A percentile compares a stretch with the other conserved stretches of the same genome.
phyloP scores from a whole-genome alignment of 345 rosid species.

The Kernera saxatilis region DNA sequence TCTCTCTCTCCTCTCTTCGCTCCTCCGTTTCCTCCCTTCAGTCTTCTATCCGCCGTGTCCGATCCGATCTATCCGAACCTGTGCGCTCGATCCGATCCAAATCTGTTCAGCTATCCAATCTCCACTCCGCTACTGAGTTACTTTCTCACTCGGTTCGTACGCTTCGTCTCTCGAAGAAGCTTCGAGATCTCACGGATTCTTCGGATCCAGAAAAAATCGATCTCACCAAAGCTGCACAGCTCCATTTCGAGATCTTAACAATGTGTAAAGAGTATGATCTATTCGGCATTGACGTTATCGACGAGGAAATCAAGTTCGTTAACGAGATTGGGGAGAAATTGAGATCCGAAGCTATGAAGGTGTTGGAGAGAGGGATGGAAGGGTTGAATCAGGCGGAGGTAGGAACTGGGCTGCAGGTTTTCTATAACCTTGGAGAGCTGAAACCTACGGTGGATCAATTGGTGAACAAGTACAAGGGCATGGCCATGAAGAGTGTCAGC shows the following conservation, averaged over 20 bases:
- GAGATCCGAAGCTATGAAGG: slow-evolving; percentile 74
- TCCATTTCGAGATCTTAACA: slow-evolving; percentile 69
- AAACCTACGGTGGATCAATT: slow-evolving; percentile 69
- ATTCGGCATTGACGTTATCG: slow-evolving; percentile 60
- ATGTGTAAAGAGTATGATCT: slow-evolving; percentile 80
- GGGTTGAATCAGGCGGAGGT: slow-evolving; percentile 96
- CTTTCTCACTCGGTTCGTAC: slow-evolving; percentile 81
- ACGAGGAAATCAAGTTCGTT: slow-evolving; percentile 66
- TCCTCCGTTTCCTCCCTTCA: slow-evolving; percentile 86
- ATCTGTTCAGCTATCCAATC: slow-evolving; percentile 63
- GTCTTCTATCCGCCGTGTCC: slow-evolving; percentile 68
- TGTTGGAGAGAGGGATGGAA: slow-evolving; percentile 91
- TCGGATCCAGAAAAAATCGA: slow-evolving; percentile 73
- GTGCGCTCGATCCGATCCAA: slow-evolving; percentile 60
- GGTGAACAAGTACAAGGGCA: slow-evolving; percentile 68
- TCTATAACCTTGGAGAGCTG: slow-evolving; percentile 90
- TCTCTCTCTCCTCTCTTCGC: slow-evolving; percentile 76
- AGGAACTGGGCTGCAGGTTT: slow-evolving; percentile 94
- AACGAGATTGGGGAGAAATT: slow-evolving; percentile 63
- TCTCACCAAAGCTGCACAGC: slow-evolving; percentile 91
- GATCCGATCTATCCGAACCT: slow-evolving; percentile 91
- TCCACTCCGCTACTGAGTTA: slow-evolving; percentile 64
- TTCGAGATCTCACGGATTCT: slow-evolving; percentile 58
- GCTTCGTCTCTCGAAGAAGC: slow-evolving; percentile 70
- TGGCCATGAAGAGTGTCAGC: slow-evolving; percentile 73